Percentiles rank a stretch among this genome's conserved stretches.
phyloP scores from a whole-genome alignment of 1,284 basidiomycete species.

The Sporisorium graminicola region DNA sequence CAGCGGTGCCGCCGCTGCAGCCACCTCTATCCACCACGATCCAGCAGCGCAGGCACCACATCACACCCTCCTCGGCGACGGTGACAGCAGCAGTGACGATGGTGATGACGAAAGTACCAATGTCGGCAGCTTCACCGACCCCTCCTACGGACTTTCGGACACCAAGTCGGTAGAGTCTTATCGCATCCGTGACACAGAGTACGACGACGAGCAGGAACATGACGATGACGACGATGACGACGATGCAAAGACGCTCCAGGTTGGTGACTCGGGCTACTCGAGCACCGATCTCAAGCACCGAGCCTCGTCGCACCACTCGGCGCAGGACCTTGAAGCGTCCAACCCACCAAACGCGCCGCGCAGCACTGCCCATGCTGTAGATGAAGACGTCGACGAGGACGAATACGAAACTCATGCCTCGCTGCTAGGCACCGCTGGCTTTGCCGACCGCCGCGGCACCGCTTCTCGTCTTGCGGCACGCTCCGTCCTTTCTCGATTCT shows the following conservation, averaged over 20 bases:
- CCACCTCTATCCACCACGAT: slow-evolving; percentile 17
- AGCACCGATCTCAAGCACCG: slow-evolving; percentile 13
- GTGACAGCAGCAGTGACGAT: slow-evolving; percentile 17
- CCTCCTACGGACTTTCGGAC: slow-evolving; percentile 3
- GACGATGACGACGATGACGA: slow-evolving; percentile 14
- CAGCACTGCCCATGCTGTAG: neutral
- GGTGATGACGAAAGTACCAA: slow-evolving; percentile 35
- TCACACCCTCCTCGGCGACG: slow-evolving; percentile 31
- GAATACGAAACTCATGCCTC: slow-evolving; percentile 43
- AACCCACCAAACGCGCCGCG: slow-evolving; percentile 9
- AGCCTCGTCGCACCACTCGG: neutral
- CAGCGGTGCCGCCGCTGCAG: slow-evolving; percentile 4
- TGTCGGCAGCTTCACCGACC: slow-evolving; percentile 35
- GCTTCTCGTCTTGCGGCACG: slow-evolving; percentile 32
- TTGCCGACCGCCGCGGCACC: slow-evolving; percentile 48
- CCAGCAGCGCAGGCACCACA: slow-evolving; percentile 32
- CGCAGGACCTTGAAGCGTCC: slow-evolving; percentile 21
- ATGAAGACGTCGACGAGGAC: slow-evolving; percentile 30
- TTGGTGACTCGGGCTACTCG: slow-evolving; percentile 31
- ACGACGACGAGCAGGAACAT: slow-evolving; percentile 6
- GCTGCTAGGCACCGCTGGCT: slow-evolving; percentile 42
- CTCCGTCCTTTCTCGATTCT: slow-evolving; percentile 45
- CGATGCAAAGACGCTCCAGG: slow-evolving; percentile 26
- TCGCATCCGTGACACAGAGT: slow-evolving; percentile 16
- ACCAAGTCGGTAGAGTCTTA: slow-evolving; percentile 18